These are phyloP conservation scores for Calycina herbarum DNA, from an alignment of 2,329 filamentous ascomycete genomes.

Conservation along the genomic window DNA sequence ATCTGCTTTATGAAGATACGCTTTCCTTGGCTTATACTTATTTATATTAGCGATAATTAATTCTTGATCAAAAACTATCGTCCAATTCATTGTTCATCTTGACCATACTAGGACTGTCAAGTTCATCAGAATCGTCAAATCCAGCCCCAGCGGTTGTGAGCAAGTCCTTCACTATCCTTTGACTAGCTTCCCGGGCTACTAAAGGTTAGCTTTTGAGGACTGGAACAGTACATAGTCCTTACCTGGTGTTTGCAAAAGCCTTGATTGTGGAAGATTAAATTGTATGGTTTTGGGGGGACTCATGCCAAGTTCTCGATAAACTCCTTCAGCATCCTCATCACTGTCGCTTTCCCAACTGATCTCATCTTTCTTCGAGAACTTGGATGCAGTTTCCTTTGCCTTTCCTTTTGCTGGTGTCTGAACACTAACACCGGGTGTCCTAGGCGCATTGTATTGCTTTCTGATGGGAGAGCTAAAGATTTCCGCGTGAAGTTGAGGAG, in stretches of 20 bases:
- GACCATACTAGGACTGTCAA: slow-evolving; percentile 64
- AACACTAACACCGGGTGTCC: slow-evolving; percentile 83
- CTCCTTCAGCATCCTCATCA: slow-evolving; percentile 56
- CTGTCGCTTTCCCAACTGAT: slow-evolving; percentile 72
- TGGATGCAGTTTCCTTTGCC: slow-evolving; percentile 52
- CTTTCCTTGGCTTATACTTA: neutral
- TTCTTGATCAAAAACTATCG: slow-evolving; percentile 54
- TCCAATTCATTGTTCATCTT: slow-evolving; percentile 64
- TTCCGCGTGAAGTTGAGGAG: slow-evolving; percentile 80
- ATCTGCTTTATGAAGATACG: neutral
- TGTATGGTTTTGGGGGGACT: slow-evolving; percentile 94
- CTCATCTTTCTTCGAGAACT: slow-evolving; percentile 47
- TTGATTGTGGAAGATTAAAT: slow-evolving; percentile 75
- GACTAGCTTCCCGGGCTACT: slow-evolving; percentile 74
- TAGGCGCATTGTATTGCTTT: slow-evolving; percentile 46
- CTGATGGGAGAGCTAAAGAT: slow-evolving; percentile 77
- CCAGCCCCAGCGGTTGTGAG: slow-evolving; percentile 77
- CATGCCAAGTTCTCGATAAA: slow-evolving; percentile 64
- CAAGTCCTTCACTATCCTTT: slow-evolving; percentile 78
- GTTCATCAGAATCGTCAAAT: slow-evolving; percentile 47
- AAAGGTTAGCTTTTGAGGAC: slow-evolving; percentile 14
- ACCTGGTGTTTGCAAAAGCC: slow-evolving; percentile 79
- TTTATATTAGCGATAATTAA: neutral
- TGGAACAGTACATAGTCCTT: slow-evolving; percentile 34
- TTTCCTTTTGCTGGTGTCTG: slow-evolving; percentile 66